Evolutionary conservation across 768 basidiomycete genomes (phyloP).

Genomic region (Chalciporus piperatus): DNA sequence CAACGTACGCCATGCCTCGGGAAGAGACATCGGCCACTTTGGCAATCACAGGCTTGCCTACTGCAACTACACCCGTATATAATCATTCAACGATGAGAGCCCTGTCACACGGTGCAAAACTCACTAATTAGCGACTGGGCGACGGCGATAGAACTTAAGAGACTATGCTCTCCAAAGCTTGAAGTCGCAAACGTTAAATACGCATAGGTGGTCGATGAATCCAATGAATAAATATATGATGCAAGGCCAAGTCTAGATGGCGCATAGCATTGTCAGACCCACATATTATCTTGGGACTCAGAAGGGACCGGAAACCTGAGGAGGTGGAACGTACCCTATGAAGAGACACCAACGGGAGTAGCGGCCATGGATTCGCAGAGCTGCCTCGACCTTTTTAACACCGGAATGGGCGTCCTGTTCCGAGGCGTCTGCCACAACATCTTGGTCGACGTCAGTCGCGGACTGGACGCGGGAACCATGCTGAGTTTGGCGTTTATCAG

Average conservation of each 20-base stretch:
- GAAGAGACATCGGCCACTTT: slow-evolving; percentile 72
- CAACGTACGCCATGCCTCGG: slow-evolving; percentile 58
- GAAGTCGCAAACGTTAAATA: slow-evolving; percentile 61
- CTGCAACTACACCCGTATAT: slow-evolving; percentile 33
- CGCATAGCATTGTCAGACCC: neutral
- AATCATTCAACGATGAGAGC: slow-evolving; percentile 9
- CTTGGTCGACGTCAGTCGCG: neutral
- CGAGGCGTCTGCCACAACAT: neutral
- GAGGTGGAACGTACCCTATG: slow-evolving; percentile 41
- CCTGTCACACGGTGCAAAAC: slow-evolving; percentile 14
- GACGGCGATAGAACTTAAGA: slow-evolving; percentile 53
- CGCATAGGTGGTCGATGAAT: slow-evolving; percentile 63
- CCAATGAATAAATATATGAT: slow-evolving; percentile 76
- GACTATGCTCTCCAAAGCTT: slow-evolving; percentile 49
- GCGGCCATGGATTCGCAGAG: slow-evolving; percentile 49
- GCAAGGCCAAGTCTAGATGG: slow-evolving; percentile 53
- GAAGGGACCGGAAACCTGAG: neutral
- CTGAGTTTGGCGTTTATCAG: neutral
- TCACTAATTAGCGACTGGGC: slow-evolving; percentile 55
- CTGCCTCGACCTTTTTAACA: slow-evolving; percentile 49
- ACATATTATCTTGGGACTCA: too few relatives aligned
- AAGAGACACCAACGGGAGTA: slow-evolving; percentile 61
- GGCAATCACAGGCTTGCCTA: slow-evolving; percentile 67
- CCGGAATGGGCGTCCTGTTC: slow-evolving; percentile 36
- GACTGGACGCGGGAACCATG: neutral